Evolutionary conservation across 495 filamentous ascomycete genomes (phyloP).

Genomic region (Trichodelitschia bisporula): DNA sequence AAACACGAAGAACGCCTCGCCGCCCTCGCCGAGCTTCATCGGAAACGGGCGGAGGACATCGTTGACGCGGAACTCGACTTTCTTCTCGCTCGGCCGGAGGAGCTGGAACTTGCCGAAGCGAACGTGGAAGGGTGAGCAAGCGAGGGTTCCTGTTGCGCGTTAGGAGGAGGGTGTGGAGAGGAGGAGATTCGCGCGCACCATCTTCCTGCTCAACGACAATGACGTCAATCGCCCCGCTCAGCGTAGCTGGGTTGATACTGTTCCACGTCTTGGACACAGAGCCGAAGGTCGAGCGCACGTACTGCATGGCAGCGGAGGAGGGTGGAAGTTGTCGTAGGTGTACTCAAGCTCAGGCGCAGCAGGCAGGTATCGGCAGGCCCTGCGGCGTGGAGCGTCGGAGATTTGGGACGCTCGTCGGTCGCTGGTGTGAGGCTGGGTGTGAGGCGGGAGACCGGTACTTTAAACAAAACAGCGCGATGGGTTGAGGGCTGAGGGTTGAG

Average conservation of each 20-base stretch:
- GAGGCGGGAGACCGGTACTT: no score
- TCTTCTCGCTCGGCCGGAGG: conserved; percentile 90
- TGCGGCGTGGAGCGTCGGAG: no score
- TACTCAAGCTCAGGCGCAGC: no score
- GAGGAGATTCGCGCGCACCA: conserved; percentile 25
- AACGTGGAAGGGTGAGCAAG: conserved; percentile 94
- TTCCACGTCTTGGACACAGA: conserved; percentile 98
- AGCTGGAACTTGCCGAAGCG: conserved; percentile 97
- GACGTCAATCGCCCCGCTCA: conserved; percentile 95
- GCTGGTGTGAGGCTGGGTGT: no score
- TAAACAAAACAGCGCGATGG: no score
- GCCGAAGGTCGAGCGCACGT: conserved; percentile 86
- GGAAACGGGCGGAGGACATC: conserved; percentile 71
- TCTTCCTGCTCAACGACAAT: conserved; percentile 96
- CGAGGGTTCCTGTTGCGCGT: conserved; percentile 29
- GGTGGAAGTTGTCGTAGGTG: background rate
- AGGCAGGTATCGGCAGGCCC: no score
- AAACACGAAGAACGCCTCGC: conserved; percentile 97
- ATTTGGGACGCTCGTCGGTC: no score
- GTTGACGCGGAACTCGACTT: conserved; percentile 96
- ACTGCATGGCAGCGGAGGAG: conserved; percentile 77
- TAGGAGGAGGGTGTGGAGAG: conserved; percentile 1
- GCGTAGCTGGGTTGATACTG: conserved; percentile 91
- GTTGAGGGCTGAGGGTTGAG: no score
- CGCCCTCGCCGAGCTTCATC: conserved; percentile 95